A percentile compares a stretch with the other conserved stretches of the same genome.
Evolutionary conservation across 2,329 filamentous ascomycete species (phyloP).

Genomic region (Neonectria punicea): DNA sequence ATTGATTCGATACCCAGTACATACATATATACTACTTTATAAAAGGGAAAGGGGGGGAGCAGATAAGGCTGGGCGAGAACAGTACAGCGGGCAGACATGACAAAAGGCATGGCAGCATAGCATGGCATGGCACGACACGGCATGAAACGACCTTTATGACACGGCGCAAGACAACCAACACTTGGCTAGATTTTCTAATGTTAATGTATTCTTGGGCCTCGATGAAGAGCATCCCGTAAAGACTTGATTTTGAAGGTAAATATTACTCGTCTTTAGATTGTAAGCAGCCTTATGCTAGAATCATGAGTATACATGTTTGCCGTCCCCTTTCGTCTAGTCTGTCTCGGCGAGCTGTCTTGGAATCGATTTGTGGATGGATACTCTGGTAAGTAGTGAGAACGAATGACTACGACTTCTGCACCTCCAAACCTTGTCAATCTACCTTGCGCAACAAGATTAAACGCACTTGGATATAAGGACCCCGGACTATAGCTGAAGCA

Average conservation of each 20-base stretch:
- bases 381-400: background rate
- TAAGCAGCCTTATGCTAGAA: background rate
- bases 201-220: slow-evolving; percentile 29
- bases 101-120: background rate
- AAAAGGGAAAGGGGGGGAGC: background rate
- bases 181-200: slow-evolving; percentile 35
- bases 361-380: background rate
- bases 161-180: slow-evolving; percentile 18
- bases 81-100: slow-evolving; percentile 4
- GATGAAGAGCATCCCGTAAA: background rate
- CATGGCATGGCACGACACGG: slow-evolving; percentile 16
- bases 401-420: background rate
- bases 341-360: background rate
- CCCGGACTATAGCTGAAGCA: too few species aligned
- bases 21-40: slow-evolving; percentile 24
- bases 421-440: background rate
- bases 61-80: slow-evolving; percentile 6
- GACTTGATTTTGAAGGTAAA: background rate
- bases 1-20: slow-evolving; percentile 21
- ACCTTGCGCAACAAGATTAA: background rate
- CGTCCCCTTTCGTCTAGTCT: too few species aligned
- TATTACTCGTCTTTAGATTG: background rate
- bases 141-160: slow-evolving; percentile 34
- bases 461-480: too few species aligned
- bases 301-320: too few species aligned